These are phyloP conservation scores for Osmanthus fragrans DNA, from an alignment of 257 asterid genomes.

Conservation along the genomic window DNA sequence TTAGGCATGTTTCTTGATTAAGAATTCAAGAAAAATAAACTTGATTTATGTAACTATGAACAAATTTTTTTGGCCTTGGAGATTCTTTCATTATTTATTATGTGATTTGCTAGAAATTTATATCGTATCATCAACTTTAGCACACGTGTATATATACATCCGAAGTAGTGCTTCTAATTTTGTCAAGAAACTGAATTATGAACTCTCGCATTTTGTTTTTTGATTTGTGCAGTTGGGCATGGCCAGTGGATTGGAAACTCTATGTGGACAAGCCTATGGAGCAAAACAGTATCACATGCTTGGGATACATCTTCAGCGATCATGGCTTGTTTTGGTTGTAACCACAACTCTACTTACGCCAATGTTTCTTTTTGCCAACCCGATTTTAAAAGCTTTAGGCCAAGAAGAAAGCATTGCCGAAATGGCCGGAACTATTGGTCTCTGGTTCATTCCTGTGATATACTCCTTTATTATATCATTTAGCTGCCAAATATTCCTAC, in stretches of 20 bases:
- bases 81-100: too few relatives aligned
- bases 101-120: background rate
- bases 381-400: slow-evolving; percentile 63
- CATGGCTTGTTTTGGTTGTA: slow-evolving; percentile 56
- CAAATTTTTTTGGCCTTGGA: too few relatives aligned
- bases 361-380: slow-evolving; percentile 45
- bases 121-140: background rate
- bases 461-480: slow-evolving; percentile 54
- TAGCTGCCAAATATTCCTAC: slow-evolving; percentile 77
- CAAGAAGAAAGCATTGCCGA: slow-evolving; percentile 53
- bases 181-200: background rate
- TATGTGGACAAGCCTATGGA: slow-evolving; percentile 84
- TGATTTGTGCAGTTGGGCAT: slow-evolving; percentile 56
- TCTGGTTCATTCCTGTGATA: slow-evolving; percentile 62
- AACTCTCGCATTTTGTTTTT: background rate
- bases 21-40: too few relatives aligned
- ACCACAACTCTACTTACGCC: slow-evolving; percentile 48
- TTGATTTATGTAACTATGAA: too few relatives aligned
- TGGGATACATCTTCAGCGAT: slow-evolving; percentile 74
- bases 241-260: slow-evolving; percentile 80
- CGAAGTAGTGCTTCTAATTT: background rate
- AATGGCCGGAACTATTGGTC: slow-evolving; percentile 46
- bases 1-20: too few relatives aligned
- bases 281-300: slow-evolving; percentile 80
- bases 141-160: background rate